Conservation (phyloP, 345 rosid genomes). For the Salix suchowensis region DNA sequence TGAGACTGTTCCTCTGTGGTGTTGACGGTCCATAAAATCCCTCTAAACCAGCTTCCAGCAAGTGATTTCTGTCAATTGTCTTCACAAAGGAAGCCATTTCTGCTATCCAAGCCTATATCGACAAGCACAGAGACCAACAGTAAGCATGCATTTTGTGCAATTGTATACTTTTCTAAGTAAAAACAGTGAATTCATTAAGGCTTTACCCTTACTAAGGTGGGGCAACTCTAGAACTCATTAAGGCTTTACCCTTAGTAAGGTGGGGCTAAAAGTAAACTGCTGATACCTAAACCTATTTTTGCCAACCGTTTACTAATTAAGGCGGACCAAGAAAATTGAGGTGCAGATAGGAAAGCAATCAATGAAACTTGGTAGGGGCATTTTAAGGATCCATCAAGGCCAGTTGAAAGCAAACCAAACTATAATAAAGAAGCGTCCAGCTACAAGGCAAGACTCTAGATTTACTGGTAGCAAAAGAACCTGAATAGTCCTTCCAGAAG, state of each 20-base stretch:
- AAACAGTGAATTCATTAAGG: background rate
- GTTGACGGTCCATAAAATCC: conserved; percentile 31
- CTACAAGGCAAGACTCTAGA: background rate
- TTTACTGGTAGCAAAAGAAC: background rate
- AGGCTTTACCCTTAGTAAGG: too few species aligned
- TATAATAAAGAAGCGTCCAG: background rate
- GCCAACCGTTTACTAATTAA: background rate
- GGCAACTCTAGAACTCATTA: background rate
- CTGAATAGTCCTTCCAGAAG: conserved; percentile 31
- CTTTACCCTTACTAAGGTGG: background rate
- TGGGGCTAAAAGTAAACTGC: background rate
- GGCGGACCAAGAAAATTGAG: background rate
- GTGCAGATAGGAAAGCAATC: background rate
- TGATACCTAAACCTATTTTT: background rate
- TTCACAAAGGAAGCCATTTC: conserved; percentile 30
- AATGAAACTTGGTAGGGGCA: background rate
- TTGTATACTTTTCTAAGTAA: background rate
- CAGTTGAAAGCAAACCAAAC: background rate
- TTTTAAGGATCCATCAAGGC: conserved; percentile 2
- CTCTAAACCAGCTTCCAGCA: conserved; percentile 34
- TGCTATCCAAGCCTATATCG: conserved; percentile 46
- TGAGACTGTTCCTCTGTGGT: conserved; percentile 20
- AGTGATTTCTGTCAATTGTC: conserved; percentile 31
- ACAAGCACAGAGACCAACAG: conserved; percentile 2
- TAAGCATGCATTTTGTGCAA: background rate